Percentiles rank a stretch among this genome's conserved stretches.
phyloP scores from a whole-genome alignment of 495 filamentous ascomycete species.

The Aspergillus ellipticus region DNA sequence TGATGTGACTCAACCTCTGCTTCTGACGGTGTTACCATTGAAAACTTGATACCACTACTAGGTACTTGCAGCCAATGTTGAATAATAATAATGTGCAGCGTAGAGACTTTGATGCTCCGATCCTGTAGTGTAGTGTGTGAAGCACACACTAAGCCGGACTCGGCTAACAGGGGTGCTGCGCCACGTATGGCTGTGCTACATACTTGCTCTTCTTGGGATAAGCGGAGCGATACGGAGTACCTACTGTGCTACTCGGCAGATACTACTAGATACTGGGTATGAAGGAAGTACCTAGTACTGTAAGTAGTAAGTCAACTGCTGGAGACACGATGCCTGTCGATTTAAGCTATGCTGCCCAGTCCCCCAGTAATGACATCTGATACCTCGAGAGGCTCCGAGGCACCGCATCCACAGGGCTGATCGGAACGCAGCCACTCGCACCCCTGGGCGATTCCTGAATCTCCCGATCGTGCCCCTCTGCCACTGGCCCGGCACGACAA shows the following conservation, averaged over 20 bases:
- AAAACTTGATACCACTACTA: too few species aligned
- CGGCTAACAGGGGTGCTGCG: neutral
- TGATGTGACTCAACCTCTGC: too few species aligned
- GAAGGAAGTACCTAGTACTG: too few species aligned
- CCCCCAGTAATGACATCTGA: neutral
- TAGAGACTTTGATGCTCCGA: too few species aligned
- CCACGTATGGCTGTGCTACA: neutral
- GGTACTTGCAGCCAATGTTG: too few species aligned
- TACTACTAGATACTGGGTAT: too few species aligned
- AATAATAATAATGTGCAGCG: too few species aligned
- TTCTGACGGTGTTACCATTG: too few species aligned
- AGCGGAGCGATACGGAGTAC: neutral
- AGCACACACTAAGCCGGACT: neutral
- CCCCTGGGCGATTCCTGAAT: constrained; percentile 31
- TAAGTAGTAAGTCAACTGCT: too few species aligned
- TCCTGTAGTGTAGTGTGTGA: neutral
- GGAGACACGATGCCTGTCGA: too few species aligned
- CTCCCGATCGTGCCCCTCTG: constrained; percentile 27
- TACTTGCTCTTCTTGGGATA: too few species aligned
- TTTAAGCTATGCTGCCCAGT: constrained; percentile 1
- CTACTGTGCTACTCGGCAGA: too few species aligned
- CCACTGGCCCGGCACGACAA: constrained; percentile 21
- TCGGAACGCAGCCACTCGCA: constrained; percentile 24
- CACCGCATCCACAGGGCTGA: constrained; percentile 30
- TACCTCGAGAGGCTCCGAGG: constrained; percentile 1